Evolutionary conservation across 108 stramenopile genomes (phyloP), one percentile per base, ranked within the genome.

Genomic region (Schizochytrium sp.): DNA sequence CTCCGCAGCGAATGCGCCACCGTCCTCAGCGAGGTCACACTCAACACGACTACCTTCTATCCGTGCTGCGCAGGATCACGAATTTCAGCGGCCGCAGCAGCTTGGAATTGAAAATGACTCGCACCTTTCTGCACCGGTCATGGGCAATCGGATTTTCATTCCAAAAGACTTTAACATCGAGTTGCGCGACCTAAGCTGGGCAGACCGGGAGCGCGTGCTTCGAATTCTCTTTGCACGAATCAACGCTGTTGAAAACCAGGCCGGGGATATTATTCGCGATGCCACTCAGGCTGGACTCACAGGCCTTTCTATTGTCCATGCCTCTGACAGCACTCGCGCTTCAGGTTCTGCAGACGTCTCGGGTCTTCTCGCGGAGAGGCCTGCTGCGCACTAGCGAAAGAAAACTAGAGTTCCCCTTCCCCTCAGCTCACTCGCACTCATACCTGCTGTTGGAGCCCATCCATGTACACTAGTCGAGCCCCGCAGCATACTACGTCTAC

Each of bases 201-300:
- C 93, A 58, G 94, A 94, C 88, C 88, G 91, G 72, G 94, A 94
- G 88, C 89, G 89, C 41, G 94, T 94, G 18, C 91, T 94, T 6
- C 89, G 93, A 28, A 60, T 94, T 10, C 90, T 94, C 58, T 94
- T 94, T 83, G 93, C 93, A 10, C 93, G 93, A 87, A 94, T 94
- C 72, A 94, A 94, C 72, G 90, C 91, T 55, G 93, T 91, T 5
- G 91, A 93, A 87, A 53, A 47, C 4, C 45, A 83, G 23, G n/a
- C 48, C 4, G 51, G 76, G 19, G 76, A 83, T 45, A 25, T 83
- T 53, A 53, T 83, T 53, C 45, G 51, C n/a, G 76, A 83, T 34
- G 76, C 76, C 41, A 69, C 63, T 1, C 45, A 53, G 76, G 76
- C 51, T 53, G 45, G 76, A 18, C 51, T 83, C 51, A 18, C 76